Conservation (phyloP, 2,329 filamentous ascomycete genomes). For the Dactylonectria estremocensis region DNA sequence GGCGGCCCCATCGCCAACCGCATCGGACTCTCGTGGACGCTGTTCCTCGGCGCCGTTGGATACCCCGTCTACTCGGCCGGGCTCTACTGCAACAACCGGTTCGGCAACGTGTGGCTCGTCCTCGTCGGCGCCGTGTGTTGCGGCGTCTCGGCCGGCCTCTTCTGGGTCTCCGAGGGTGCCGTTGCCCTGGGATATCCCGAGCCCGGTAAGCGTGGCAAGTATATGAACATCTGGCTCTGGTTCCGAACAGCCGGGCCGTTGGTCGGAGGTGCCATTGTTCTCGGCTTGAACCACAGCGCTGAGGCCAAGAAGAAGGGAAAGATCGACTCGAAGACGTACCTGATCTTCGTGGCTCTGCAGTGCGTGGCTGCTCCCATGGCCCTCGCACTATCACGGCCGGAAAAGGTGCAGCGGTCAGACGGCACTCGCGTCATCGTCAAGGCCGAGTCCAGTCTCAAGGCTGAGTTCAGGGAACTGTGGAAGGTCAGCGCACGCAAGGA, state of each 20-base stretch:
- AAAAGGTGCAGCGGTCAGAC: slow-evolving; percentile 26
- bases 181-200: slow-evolving; percentile 62
- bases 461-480: slow-evolving; percentile 19
- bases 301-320: slow-evolving; percentile 44
- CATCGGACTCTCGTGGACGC: slow-evolving; percentile 53
- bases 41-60: slow-evolving; percentile 60
- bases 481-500: slow-evolving; percentile 20
- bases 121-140: slow-evolving; percentile 63
- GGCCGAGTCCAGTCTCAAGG: slow-evolving; percentile 12
- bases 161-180: slow-evolving; percentile 66
- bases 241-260: slow-evolving; percentile 21
- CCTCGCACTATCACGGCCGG: slow-evolving; percentile 22
- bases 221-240: slow-evolving; percentile 30
- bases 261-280: slow-evolving; percentile 54
- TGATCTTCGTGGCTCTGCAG: slow-evolving; percentile 35
- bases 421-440: slow-evolving; percentile 23
- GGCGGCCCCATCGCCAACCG: slow-evolving; percentile 25
- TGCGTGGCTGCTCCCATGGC: slow-evolving; percentile 21
- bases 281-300: slow-evolving; percentile 59
- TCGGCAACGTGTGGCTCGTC: slow-evolving; percentile 66
- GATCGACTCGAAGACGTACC: slow-evolving; percentile 35
- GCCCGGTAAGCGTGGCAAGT: slow-evolving; percentile 24
- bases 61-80: slow-evolving; percentile 64
- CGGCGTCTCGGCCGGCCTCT: slow-evolving; percentile 63
- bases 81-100: slow-evolving; percentile 65